These are phyloP conservation scores for Hyphopichia khmerensis DNA, from an alignment of 1,139 yeast species.

Conservation along the genomic window DNA sequence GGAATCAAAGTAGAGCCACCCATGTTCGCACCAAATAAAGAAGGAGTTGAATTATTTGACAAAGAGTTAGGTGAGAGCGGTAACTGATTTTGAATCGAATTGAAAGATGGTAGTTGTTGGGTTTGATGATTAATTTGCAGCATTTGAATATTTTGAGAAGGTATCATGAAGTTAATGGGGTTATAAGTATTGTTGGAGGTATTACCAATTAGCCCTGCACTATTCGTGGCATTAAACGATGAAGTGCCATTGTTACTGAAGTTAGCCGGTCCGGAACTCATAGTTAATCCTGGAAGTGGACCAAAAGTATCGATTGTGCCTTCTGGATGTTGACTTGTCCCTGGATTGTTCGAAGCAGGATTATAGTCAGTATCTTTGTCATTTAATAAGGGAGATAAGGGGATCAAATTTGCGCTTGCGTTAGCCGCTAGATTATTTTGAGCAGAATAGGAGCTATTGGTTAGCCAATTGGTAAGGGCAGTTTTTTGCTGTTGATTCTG, in stretches of 20 bases:
- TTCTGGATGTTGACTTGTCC: constrained; percentile 3
- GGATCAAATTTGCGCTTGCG: constrained; percentile 25
- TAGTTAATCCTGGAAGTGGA: constrained; percentile 15
- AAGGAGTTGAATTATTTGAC: constrained; percentile 6
- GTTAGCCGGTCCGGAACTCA: neutral
- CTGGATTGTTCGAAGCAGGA: constrained; percentile 10
- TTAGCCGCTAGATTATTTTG: constrained; percentile 5
- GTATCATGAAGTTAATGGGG: constrained; percentile 8
- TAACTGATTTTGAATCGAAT: constrained; percentile 34
- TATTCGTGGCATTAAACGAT: neutral
- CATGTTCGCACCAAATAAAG: constrained; percentile 4
- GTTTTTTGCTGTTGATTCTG: constrained; percentile 10
- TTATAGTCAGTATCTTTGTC: constrained; percentile 29
- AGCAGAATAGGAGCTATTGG: constrained; percentile 9
- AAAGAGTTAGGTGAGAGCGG: constrained; percentile 22
- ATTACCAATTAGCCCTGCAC: neutral
- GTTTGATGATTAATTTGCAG: constrained; percentile 30
- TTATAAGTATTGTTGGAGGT: neutral
- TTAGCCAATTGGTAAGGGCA: constrained; percentile 17
- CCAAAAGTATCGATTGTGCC: constrained; percentile 16
- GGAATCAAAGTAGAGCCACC: constrained; percentile 12
- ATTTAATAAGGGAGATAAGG: constrained; percentile 37
- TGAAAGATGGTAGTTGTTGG: constrained; percentile 39
- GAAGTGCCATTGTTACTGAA: neutral
- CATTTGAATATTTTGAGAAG: constrained; percentile 13